phyloP scores from a whole-genome alignment of 1,139 yeast genomes.

The Blastobotrys petasosporus region DNA sequence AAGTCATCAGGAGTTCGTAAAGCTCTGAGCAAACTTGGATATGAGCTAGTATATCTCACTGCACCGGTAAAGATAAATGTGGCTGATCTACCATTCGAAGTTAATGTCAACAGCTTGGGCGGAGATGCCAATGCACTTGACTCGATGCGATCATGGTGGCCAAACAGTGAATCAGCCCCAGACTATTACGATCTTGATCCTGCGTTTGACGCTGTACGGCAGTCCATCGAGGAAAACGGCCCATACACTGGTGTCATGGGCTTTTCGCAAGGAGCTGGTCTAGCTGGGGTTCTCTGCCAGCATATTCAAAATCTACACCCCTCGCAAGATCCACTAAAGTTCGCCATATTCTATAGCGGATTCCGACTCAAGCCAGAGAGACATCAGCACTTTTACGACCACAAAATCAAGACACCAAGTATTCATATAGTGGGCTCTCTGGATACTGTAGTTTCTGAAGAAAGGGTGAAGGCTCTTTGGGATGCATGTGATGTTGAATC shows the following conservation, averaged over 20 bases:
- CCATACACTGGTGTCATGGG: slow-evolving; percentile 89
- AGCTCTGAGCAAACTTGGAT: slow-evolving; percentile 56
- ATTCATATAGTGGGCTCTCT: slow-evolving; percentile 80
- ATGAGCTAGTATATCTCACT: slow-evolving; percentile 69
- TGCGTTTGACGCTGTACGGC: slow-evolving; percentile 48
- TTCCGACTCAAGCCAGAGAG: slow-evolving; percentile 55
- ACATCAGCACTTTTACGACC: slow-evolving; percentile 46
- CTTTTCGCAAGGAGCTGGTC: slow-evolving; percentile 90
- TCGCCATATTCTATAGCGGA: slow-evolving; percentile 72
- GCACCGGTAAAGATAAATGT: slow-evolving; percentile 64
- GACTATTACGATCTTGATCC: slow-evolving; percentile 38
- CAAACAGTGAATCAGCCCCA: slow-evolving; percentile 37
- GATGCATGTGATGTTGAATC: slow-evolving; percentile 46
- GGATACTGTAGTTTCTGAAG: slow-evolving; percentile 84
- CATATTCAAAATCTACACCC: slow-evolving; percentile 25
- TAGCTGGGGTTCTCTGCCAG: slow-evolving; percentile 43
- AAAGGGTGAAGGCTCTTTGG: slow-evolving; percentile 53
- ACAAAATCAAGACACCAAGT: slow-evolving; percentile 47
- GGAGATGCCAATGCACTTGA: slow-evolving; percentile 29
- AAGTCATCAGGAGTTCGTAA: slow-evolving; percentile 78
- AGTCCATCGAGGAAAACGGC: slow-evolving; percentile 60
- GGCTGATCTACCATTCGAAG: slow-evolving; percentile 63
- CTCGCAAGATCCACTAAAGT: slow-evolving; percentile 49
- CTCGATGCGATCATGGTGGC: slow-evolving; percentile 43
- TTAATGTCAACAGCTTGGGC: slow-evolving; percentile 24